Evolutionary conservation across 1,139 yeast species (phyloP).

Genomic region (Kluyveromyces sp.): DNA sequence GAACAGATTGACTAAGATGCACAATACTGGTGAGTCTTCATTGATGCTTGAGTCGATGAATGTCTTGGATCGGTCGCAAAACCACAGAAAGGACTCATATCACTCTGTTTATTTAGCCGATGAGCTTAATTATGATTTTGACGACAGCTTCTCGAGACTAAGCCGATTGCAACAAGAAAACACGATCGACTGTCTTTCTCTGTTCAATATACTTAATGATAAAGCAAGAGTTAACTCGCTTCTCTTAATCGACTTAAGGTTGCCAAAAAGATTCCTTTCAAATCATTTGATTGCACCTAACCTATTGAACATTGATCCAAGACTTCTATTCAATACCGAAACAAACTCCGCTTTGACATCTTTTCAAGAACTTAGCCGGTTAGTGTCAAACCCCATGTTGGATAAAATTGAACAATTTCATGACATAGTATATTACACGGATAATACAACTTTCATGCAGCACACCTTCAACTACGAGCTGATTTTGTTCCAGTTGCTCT

Average conservation of each 20-base stretch:
- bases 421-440: constrained; percentile 48
- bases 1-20: background rate
- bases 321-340: constrained; percentile 28
- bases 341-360: constrained; percentile 27
- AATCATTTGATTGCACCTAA: constrained; percentile 48
- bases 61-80: constrained; percentile 10
- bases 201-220: constrained; percentile 8
- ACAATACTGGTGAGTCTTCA: background rate
- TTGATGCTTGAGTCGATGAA: background rate
- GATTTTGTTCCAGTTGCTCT: constrained; percentile 24
- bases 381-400: constrained; percentile 37
- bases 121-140: constrained; percentile 24
- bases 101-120: constrained; percentile 33
- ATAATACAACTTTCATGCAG: constrained; percentile 32
- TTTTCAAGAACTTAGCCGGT: constrained; percentile 38
- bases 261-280: constrained; percentile 40
- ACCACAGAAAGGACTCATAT: constrained; percentile 34
- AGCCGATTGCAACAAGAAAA: constrained; percentile 27
- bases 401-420: constrained; percentile 44
- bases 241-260: constrained; percentile 51
- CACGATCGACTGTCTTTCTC: constrained; percentile 20
- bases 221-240: constrained; percentile 22
- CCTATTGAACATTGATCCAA: constrained; percentile 55
- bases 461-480: constrained; percentile 32
- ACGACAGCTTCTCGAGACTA: constrained; percentile 19